These are phyloP conservation scores for Echria macrotheca DNA, from an alignment of 495 filamentous ascomycete species.

Conservation along the genomic window DNA sequence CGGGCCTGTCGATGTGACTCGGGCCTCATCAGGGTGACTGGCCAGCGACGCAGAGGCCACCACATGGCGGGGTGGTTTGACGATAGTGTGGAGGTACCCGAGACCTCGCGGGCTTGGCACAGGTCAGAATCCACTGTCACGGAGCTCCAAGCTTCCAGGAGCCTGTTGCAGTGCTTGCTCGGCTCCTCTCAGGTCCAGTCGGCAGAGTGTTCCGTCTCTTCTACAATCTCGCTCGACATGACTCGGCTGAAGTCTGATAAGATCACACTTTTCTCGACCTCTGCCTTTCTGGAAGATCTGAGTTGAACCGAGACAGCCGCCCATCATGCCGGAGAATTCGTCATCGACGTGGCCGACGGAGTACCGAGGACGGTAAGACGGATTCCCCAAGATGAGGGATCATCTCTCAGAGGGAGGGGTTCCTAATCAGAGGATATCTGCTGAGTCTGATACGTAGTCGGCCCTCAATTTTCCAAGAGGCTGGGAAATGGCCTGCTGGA, in stretches of 20 bases:
- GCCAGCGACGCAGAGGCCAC: no score
- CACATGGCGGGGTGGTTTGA: no score
- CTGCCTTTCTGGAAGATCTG: background rate
- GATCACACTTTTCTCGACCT: background rate
- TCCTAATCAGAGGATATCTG: no score
- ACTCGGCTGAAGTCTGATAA: background rate
- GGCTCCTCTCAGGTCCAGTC: background rate
- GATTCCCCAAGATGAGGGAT: no score
- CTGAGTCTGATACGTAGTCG: no score
- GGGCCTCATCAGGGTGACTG: no score
- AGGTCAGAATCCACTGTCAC: background rate
- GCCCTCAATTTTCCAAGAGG: background rate
- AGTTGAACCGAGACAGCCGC: background rate
- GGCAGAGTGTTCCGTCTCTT: background rate
- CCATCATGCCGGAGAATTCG: background rate
- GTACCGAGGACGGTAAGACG: background rate
- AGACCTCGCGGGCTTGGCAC: background rate
- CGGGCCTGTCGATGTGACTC: no score
- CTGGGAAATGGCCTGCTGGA: background rate
- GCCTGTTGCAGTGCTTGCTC: no score
- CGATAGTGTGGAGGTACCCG: conserved; percentile 4
- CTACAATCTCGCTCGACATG: background rate
- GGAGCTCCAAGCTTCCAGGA: background rate
- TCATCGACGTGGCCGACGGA: background rate
- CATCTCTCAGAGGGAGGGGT: no score